These are phyloP conservation scores for Cercis canadensis DNA, from an alignment of 306 rosid species.

Conservation along the genomic window DNA sequence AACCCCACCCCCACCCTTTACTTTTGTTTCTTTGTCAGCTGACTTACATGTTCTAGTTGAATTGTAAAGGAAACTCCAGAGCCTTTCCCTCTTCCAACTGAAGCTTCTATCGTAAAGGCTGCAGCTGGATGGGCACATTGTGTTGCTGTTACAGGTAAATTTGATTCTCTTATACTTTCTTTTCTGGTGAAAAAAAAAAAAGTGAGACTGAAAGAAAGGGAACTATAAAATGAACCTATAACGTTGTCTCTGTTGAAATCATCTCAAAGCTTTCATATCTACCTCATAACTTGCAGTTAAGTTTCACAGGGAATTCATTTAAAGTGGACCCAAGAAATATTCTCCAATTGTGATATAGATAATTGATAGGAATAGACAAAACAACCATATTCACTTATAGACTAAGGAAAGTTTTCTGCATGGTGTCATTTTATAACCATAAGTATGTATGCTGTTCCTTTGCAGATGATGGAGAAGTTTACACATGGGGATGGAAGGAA, in stretches of 20 bases:
- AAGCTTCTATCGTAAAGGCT: slow-evolving; percentile 67
- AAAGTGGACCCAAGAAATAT: slow-evolving; percentile 18
- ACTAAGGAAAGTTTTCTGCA: neutral
- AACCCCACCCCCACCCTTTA: neutral
- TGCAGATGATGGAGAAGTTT: slow-evolving; percentile 80
- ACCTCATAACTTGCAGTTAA: neutral
- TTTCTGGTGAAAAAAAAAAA: neutral
- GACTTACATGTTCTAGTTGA: slow-evolving; percentile 40
- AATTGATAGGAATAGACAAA: neutral
- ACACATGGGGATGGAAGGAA: slow-evolving; percentile 99
- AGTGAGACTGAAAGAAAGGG: slow-evolving; percentile 16
- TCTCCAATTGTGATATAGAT: neutral
- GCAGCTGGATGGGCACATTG: slow-evolving; percentile 99
- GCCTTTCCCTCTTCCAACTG: slow-evolving; percentile 88
- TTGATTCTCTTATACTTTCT: slow-evolving; percentile 35
- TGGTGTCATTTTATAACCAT: slow-evolving; percentile 11
- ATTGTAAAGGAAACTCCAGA: slow-evolving; percentile 85
- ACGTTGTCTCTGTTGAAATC: slow-evolving; percentile 18
- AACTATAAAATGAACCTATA: neutral
- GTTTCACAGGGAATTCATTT: slow-evolving; percentile 1
- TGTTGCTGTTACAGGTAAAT: slow-evolving; percentile 81
- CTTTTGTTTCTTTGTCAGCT: slow-evolving; percentile 25
- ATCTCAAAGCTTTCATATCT: slow-evolving; percentile 3
- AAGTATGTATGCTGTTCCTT: slow-evolving; percentile 19
- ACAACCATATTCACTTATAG: neutral